phyloP scores from a whole-genome alignment of 2,329 filamentous ascomycete genomes.

The Aspergillus pseudoglaucus region DNA sequence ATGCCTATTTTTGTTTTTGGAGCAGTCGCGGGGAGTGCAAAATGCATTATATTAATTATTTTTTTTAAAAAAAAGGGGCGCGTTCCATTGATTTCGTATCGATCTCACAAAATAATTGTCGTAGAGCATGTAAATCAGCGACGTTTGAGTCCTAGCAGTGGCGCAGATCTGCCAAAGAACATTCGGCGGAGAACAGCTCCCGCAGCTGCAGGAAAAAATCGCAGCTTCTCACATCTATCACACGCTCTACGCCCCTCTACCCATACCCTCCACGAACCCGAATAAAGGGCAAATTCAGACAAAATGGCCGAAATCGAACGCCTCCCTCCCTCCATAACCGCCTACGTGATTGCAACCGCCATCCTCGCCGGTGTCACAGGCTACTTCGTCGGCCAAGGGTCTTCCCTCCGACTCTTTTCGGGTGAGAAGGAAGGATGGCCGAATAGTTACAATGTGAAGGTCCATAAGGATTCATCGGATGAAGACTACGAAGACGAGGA shows the following conservation, averaged over 20 bases:
- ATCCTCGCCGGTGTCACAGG: constrained; percentile 68
- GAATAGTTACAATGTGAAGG: constrained; percentile 50
- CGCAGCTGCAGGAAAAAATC: neutral
- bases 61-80: too few species aligned
- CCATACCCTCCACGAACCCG: neutral
- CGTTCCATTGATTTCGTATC: too few species aligned
- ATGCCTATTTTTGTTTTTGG: neutral
- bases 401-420: constrained; percentile 65
- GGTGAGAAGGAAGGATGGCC: constrained; percentile 40
- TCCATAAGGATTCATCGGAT: constrained; percentile 38
- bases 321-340: constrained; percentile 47
- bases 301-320: constrained; percentile 34
- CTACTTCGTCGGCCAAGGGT: constrained; percentile 63
- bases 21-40: neutral
- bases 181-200: too few species aligned
- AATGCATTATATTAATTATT: too few species aligned
- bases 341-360: constrained; percentile 65
- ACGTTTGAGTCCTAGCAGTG: neutral
- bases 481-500: constrained; percentile 25
- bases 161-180: too few species aligned
- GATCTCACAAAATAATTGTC: too few species aligned
- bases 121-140: constrained; percentile 3
- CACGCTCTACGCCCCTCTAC: neutral
- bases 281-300: neutral
- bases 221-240: neutral